Evolutionary conservation across 768 basidiomycete genomes (phyloP).

Genomic region (Lactifluus piperatus): DNA sequence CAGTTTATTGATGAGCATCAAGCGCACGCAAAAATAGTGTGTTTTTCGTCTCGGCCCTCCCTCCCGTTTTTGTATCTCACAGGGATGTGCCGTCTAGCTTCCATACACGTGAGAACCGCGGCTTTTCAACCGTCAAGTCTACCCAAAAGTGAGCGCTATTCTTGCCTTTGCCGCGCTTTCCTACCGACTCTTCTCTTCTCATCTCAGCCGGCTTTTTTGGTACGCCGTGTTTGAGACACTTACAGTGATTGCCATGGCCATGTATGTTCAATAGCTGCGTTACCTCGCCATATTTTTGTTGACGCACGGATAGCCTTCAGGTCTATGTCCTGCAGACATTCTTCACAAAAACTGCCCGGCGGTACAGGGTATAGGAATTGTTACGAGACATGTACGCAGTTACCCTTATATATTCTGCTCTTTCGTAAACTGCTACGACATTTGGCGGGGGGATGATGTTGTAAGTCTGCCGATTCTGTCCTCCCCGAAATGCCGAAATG

Average conservation of each 20-base stretch:
- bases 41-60: slow-evolving; percentile 26
- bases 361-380: slow-evolving; percentile 68
- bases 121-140: slow-evolving; percentile 87
- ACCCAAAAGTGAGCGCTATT: slow-evolving; percentile 60
- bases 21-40: slow-evolving; percentile 89
- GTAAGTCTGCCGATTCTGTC: too few species aligned
- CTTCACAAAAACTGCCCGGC: slow-evolving; percentile 88
- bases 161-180: not conserved
- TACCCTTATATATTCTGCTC: not conserved
- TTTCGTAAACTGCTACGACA: not conserved
- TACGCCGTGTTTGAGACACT: slow-evolving; percentile 77
- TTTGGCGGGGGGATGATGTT: too few species aligned
- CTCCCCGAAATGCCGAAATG: too few species aligned
- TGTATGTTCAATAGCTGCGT: slow-evolving; percentile 44
- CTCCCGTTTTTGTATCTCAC: not conserved
- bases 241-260: slow-evolving; percentile 76
- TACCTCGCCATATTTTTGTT: slow-evolving; percentile 7
- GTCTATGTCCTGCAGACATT: slow-evolving; percentile 92
- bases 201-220: slow-evolving; percentile 82
- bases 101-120: slow-evolving; percentile 89
- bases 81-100: slow-evolving; percentile 42
- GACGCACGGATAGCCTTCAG: slow-evolving; percentile 49
- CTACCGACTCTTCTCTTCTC: not conserved
- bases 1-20: slow-evolving; percentile 80
- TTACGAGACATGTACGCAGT: not conserved